phyloP scores from a whole-genome alignment of 208 protist genomes.

The Trichomonas vaginalis region DNA sequence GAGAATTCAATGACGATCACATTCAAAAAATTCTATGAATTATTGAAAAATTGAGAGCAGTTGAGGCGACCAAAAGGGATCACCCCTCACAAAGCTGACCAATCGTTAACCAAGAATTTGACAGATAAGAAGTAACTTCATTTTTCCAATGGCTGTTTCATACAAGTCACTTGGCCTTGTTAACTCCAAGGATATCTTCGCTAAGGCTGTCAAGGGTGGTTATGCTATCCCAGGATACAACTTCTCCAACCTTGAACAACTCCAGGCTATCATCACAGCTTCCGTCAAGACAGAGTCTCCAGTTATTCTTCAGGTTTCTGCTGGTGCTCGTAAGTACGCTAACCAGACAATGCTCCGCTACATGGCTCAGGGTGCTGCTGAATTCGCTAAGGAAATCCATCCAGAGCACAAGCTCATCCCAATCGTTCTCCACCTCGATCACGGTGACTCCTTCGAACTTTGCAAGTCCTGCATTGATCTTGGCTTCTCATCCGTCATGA shows the following conservation, averaged over 20 bases:
- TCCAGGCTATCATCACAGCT: slow-evolving; percentile 37
- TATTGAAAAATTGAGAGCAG: no score
- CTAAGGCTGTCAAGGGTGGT: slow-evolving; percentile 24
- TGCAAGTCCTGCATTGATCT: slow-evolving; percentile 22
- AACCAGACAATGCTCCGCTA: slow-evolving; percentile 34
- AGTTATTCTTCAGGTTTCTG: slow-evolving; percentile 40
- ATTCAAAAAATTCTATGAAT: no score
- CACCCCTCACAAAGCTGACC: no score
- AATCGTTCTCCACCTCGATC: slow-evolving; percentile 39
- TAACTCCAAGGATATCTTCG: slow-evolving; percentile 23
- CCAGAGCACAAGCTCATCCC: slow-evolving; percentile 20
- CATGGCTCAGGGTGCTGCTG: slow-evolving; percentile 32
- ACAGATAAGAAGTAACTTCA: not conserved
- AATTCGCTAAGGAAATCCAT: slow-evolving; percentile 29
- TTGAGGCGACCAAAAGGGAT: no score
- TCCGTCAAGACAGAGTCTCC: slow-evolving; percentile 31
- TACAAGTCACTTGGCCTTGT: not conserved
- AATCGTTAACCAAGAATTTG: no score
- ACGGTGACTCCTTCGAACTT: slow-evolving; percentile 31
- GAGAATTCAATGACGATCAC: no score
- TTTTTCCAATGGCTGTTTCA: not conserved
- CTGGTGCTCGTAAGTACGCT: slow-evolving; percentile 39
- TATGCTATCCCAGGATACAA: slow-evolving; percentile 43
- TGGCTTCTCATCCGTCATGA: slow-evolving; percentile 47
- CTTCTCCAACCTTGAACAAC: slow-evolving; percentile 42